A percentile compares a stretch with the other conserved stretches of the same genome.
phyloP scores from a whole-genome alignment of 2,329 filamentous ascomycete species.

The Fusarium irregulare region DNA sequence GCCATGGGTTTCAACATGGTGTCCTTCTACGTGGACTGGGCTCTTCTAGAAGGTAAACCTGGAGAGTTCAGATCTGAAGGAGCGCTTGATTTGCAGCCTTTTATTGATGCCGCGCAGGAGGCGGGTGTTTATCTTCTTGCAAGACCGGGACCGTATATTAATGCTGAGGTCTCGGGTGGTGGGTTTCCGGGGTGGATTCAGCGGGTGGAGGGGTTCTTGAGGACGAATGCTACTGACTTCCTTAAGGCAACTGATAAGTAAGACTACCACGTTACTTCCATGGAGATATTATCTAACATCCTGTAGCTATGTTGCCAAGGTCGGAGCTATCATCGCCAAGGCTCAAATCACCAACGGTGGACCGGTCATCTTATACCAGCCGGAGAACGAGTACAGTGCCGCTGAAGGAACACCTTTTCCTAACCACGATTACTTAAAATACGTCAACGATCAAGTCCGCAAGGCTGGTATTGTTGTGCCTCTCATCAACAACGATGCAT shows the following conservation, averaged over 20 bases:
- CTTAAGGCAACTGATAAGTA: slow-evolving; percentile 72
- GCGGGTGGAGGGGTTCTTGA: slow-evolving; percentile 70
- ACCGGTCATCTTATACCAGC: slow-evolving; percentile 81
- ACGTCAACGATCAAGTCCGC: slow-evolving; percentile 75
- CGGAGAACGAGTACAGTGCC: slow-evolving; percentile 82
- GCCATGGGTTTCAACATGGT: slow-evolving; percentile 83
- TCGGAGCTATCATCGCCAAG: slow-evolving; percentile 75
- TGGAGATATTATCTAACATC: too few relatives aligned
- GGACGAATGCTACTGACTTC: slow-evolving; percentile 71
- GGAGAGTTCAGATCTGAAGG: slow-evolving; percentile 77
- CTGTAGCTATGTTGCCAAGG: slow-evolving; percentile 61
- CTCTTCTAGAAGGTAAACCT: slow-evolving; percentile 77
- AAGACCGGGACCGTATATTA: slow-evolving; percentile 79
- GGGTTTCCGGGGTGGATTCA: slow-evolving; percentile 86
- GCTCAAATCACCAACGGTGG: slow-evolving; percentile 86
- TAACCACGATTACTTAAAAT: slow-evolving; percentile 75
- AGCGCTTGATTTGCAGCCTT: slow-evolving; percentile 77
- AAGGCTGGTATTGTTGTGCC: slow-evolving; percentile 78
- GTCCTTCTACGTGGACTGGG: slow-evolving; percentile 85
- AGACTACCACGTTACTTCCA: too few relatives aligned
- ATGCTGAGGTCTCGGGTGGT: slow-evolving; percentile 80
- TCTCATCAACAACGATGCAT: slow-evolving; percentile 79
- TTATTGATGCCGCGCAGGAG: slow-evolving; percentile 78
- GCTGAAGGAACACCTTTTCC: slow-evolving; percentile 66
- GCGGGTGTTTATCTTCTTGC: slow-evolving; percentile 83